A percentile compares a stretch with the other conserved stretches of the same genome.
These are phyloP conservation scores for Fraxinus quadrangulata DNA, from an alignment of 257 asterid species.

Conservation along the genomic window DNA sequence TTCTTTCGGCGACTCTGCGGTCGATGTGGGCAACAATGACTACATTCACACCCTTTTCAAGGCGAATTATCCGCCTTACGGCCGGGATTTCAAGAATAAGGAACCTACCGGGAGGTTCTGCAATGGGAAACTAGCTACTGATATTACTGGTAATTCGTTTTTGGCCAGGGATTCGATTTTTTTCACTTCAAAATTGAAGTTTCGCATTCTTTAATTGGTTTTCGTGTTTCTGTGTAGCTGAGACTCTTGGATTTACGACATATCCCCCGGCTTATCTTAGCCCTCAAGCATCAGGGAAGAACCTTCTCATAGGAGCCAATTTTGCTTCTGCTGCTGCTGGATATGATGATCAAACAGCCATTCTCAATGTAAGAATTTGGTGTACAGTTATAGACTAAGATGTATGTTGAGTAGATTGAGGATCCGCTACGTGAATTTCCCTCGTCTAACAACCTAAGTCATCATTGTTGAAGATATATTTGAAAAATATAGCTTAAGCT, in stretches of 20 bases:
- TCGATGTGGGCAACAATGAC: slow-evolving; percentile 90
- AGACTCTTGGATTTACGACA: slow-evolving; percentile 70
- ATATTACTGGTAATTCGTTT: slow-evolving; percentile 65
- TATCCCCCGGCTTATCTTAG: slow-evolving; percentile 84
- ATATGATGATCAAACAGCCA: slow-evolving; percentile 82
- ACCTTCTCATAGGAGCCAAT: slow-evolving; percentile 75
- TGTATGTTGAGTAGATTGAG: no score
- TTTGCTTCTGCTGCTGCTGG: slow-evolving; percentile 97
- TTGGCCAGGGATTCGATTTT: background rate
- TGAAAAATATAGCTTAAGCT: no score
- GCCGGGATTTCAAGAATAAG: slow-evolving; percentile 61
- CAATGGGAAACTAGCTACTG: slow-evolving; percentile 89
- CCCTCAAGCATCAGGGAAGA: slow-evolving; percentile 90
- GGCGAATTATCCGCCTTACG: slow-evolving; percentile 91
- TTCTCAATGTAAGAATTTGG: slow-evolving; percentile 44
- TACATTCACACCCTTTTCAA: slow-evolving; percentile 58
- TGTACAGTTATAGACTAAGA: background rate
- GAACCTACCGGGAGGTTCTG: slow-evolving; percentile 88
- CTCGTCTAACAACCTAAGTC: no score
- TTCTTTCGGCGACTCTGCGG: slow-evolving; percentile 80
- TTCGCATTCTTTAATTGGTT: background rate
- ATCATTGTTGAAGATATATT: no score
- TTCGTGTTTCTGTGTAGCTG: slow-evolving; percentile 50
- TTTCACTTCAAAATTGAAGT: background rate
- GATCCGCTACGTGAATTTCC: background rate